These are phyloP conservation scores for Sequoia sempervirens DNA, from an alignment of 75 land plant species.

Conservation along the genomic window DNA sequence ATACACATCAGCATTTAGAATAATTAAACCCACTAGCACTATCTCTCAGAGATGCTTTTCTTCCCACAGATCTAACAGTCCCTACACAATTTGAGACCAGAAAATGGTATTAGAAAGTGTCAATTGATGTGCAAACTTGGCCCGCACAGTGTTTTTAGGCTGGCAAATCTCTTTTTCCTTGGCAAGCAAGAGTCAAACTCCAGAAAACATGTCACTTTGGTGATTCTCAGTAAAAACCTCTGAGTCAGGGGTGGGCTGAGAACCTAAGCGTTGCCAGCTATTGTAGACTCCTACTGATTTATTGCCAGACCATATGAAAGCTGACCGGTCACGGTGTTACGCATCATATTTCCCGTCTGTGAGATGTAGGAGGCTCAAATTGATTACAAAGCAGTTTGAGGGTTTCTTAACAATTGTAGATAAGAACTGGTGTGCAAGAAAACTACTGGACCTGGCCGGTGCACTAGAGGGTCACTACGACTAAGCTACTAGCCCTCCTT, in stretches of 20 bases:
- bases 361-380: background rate
- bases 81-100: background rate
- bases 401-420: background rate
- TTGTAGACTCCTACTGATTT: background rate
- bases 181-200: background rate
- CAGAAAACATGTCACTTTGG: background rate
- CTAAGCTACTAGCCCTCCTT: background rate
- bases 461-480: background rate
- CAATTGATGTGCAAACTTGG: background rate
- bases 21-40: too few relatives aligned
- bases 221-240: background rate
- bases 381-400: background rate
- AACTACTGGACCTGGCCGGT: background rate
- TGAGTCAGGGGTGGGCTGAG: background rate
- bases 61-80: background rate
- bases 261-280: background rate
- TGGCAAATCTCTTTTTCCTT: background rate
- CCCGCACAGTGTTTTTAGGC: background rate
- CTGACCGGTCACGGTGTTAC: background rate
- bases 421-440: background rate
- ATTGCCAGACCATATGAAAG: background rate
- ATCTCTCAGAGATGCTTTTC: too few relatives aligned
- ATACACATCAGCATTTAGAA: background rate
- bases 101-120: background rate
- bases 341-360: background rate